Percentiles rank a stretch among this genome's conserved stretches.
phyloP scores from a whole-genome alignment of 306 rosid species.

The Cucumis melo region DNA sequence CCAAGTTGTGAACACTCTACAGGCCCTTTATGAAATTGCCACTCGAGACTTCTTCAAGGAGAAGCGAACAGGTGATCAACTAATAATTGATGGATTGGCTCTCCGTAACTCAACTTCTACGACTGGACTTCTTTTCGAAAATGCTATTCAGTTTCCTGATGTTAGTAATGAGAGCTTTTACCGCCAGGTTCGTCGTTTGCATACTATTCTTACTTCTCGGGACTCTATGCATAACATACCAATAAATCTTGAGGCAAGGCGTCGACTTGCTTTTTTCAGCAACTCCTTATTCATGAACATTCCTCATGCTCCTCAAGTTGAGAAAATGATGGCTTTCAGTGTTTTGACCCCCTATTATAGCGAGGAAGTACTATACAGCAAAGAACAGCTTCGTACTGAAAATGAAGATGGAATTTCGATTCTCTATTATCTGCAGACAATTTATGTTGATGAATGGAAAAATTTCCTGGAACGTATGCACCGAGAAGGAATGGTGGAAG shows the following conservation, averaged over 20 bases:
- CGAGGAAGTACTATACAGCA: constrained; percentile 69
- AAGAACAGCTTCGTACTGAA: constrained; percentile 72
- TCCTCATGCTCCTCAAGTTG: constrained; percentile 97
- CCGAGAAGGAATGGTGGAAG: constrained; percentile 64
- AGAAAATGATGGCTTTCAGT: constrained; percentile 97
- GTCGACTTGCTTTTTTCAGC: constrained; percentile 87
- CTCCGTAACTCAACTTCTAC: constrained; percentile 38
- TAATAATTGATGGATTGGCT: constrained; percentile 76
- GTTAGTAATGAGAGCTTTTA: constrained; percentile 51
- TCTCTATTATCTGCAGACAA: constrained; percentile 75
- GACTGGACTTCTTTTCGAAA: constrained; percentile 54
- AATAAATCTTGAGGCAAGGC: constrained; percentile 87
- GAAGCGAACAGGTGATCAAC: constrained; percentile 42
- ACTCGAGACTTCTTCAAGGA: constrained; percentile 71
- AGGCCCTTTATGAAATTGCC: constrained; percentile 85
- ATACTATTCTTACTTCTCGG: constrained; percentile 75
- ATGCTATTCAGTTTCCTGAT: constrained; percentile 57
- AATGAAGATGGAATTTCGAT: constrained; percentile 90
- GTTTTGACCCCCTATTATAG: constrained; percentile 85
- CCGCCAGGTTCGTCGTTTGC: constrained; percentile 72
- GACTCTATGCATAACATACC: constrained; percentile 89
- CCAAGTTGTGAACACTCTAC: constrained; percentile 68
- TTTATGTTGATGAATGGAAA: constrained; percentile 86
- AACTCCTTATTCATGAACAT: constrained; percentile 91
- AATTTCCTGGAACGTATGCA: constrained; percentile 88